phyloP scores from a whole-genome alignment of 345 rosid genomes.

The Anacardium occidentale region DNA sequence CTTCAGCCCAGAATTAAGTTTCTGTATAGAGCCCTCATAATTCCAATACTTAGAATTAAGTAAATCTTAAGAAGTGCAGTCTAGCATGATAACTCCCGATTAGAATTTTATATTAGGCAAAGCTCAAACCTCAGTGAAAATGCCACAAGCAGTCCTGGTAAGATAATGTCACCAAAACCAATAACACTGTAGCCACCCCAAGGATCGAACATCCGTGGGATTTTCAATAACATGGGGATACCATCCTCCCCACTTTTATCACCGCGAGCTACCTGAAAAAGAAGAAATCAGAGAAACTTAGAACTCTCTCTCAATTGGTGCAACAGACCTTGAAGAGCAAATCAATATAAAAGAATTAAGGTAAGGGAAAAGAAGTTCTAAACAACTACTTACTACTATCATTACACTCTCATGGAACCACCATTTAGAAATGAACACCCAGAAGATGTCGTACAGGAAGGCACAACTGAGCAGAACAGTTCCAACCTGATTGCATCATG shows the following conservation, averaged over 20 bases:
- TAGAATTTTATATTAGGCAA: background rate
- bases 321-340: background rate
- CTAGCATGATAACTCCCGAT: background rate
- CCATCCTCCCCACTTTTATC: constrained; percentile 95
- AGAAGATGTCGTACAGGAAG: constrained; percentile 93
- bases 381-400: constrained; percentile 77
- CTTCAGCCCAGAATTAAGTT: background rate
- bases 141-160: constrained; percentile 90
- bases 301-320: background rate
- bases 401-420: constrained; percentile 98
- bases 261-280: constrained; percentile 89
- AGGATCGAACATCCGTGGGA: constrained; percentile 97
- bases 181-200: constrained; percentile 99
- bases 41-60: no score
- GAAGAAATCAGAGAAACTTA: constrained; percentile 6
- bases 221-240: constrained; percentile 91
- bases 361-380: background rate
- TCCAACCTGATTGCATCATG: constrained; percentile 67
- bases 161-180: constrained; percentile 95
- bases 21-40: no score
- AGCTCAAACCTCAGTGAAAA: constrained; percentile 76
- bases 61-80: no score
- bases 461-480: constrained; percentile 94
- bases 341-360: background rate
- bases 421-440: constrained; percentile 94